Conservation (phyloP, 495 filamentous ascomycete species). For the Penicillium maclennaniae region DNA sequence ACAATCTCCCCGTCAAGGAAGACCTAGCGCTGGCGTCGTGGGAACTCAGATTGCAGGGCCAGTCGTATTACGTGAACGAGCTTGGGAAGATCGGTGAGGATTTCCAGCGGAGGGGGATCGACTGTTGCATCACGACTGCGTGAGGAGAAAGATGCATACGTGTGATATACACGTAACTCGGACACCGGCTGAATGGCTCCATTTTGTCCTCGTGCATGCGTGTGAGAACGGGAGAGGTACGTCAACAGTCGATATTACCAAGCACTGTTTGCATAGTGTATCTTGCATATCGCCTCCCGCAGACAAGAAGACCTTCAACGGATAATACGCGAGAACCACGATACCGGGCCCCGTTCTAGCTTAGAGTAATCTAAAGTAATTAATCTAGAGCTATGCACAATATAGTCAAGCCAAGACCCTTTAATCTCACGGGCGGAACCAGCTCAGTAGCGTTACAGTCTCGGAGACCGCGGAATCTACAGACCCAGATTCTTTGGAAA, state of each 20-base stretch:
- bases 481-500: neutral
- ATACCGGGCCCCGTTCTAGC: too few relatives aligned
- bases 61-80: constrained; percentile 39
- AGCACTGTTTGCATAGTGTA: too few relatives aligned
- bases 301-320: too few relatives aligned
- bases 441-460: neutral
- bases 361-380: too few relatives aligned
- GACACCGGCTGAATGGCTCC: too few relatives aligned
- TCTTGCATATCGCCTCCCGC: too few relatives aligned
- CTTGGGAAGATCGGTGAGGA: constrained; percentile 27
- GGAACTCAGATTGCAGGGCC: constrained; percentile 35
- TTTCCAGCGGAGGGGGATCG: constrained; percentile 31
- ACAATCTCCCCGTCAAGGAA: neutral
- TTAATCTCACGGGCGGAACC: too few relatives aligned
- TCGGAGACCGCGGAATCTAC: neutral
- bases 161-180: too few relatives aligned
- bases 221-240: neutral
- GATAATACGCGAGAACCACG: too few relatives aligned
- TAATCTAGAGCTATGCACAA: too few relatives aligned
- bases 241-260: neutral
- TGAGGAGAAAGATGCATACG: constrained; percentile 4
- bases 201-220: too few relatives aligned
- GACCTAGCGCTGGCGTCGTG: constrained; percentile 14
- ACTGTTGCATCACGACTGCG: constrained; percentile 22
- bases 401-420: too few relatives aligned